Percentiles rank a stretch among this genome's conserved stretches.
Conservation (phyloP, 768 basidiomycete genomes). For the Podaxis mareebaensis region DNA sequence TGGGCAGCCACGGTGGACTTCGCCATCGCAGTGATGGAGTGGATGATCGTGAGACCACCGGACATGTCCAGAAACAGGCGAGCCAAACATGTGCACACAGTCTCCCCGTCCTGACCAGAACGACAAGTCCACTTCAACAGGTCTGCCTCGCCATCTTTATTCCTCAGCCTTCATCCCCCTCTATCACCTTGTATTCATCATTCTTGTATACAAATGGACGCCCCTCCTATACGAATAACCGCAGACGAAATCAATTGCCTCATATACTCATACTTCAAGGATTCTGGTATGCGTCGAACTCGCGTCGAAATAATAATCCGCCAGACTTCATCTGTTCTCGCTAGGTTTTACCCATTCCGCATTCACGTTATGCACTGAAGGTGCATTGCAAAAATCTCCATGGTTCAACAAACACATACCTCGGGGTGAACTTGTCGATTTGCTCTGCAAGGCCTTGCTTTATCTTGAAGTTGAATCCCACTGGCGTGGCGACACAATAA, state of each 20-base stretch:
- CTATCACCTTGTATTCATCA: not conserved
- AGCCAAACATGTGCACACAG: slow-evolving; percentile 12
- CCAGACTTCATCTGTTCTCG: slow-evolving; percentile 8
- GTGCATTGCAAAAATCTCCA: slow-evolving; percentile 67
- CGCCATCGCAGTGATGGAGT: slow-evolving; percentile 5
- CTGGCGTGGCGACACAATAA: slow-evolving; percentile 65
- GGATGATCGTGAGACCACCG: slow-evolving; percentile 15
- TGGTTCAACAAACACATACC: slow-evolving; percentile 73
- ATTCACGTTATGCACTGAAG: slow-evolving; percentile 77
- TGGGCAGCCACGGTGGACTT: slow-evolving; percentile 2
- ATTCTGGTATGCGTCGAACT: slow-evolving; percentile 56
- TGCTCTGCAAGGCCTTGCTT: slow-evolving; percentile 77
- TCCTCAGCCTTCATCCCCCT: not conserved
- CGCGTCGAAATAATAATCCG: not conserved
- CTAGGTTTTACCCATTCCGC: slow-evolving; percentile 82
- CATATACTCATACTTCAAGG: slow-evolving; percentile 81
- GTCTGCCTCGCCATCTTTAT: not conserved
- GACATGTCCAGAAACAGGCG: slow-evolving; percentile 12
- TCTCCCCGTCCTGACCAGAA: slow-evolving; percentile 1
- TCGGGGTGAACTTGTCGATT: slow-evolving; percentile 79
- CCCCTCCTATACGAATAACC: slow-evolving; percentile 59
- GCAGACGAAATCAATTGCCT: slow-evolving; percentile 87
- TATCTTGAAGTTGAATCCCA: slow-evolving; percentile 85
- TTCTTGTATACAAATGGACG: slow-evolving; percentile 29
- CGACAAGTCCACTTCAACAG: slow-evolving; percentile 16